phyloP scores from a whole-genome alignment of 2,329 filamentous ascomycete genomes.

The Monilinia vaccinii-corymbosi region DNA sequence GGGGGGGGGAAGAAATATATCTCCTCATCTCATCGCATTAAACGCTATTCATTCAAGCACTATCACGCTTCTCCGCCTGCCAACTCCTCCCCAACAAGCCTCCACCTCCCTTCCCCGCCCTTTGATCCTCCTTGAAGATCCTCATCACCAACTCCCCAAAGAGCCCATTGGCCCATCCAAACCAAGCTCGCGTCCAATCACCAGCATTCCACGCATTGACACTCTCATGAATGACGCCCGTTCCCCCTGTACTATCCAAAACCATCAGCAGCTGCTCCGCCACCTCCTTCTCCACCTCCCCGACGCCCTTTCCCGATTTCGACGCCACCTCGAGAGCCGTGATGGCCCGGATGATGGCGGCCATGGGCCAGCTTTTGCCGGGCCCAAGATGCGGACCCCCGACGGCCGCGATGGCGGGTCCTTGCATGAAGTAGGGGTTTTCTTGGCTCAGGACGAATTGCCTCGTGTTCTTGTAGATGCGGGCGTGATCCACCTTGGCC shows the following conservation, averaged over 20 bases:
- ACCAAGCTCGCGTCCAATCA: slow-evolving; percentile 42
- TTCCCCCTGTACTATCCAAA: slow-evolving; percentile 18
- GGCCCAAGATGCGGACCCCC: slow-evolving; percentile 60
- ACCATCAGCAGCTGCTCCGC: slow-evolving; percentile 23
- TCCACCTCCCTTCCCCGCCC: not conserved
- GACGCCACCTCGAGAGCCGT: slow-evolving; percentile 32
- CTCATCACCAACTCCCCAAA: slow-evolving; percentile 8
- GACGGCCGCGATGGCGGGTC: slow-evolving; percentile 50
- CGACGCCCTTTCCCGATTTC: not conserved
- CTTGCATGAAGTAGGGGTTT: slow-evolving; percentile 66
- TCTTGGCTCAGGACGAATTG: slow-evolving; percentile 65
- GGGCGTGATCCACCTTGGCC: slow-evolving; percentile 37
- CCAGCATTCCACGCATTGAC: slow-evolving; percentile 34
- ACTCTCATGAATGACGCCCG: slow-evolving; percentile 41
- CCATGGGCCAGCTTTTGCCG: slow-evolving; percentile 46
- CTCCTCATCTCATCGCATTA: no score
- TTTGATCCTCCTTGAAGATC: slow-evolving; percentile 2
- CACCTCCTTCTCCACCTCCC: slow-evolving; percentile 22
- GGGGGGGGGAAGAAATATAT: no score
- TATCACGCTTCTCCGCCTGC: not conserved
- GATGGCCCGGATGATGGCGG: slow-evolving; percentile 41
- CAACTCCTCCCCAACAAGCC: slow-evolving; percentile 5
- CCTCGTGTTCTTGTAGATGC: slow-evolving; percentile 69
- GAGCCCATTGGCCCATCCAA: slow-evolving; percentile 66
- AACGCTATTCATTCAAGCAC: not conserved